Percentiles rank a stretch among this genome's conserved stretches.
phyloP scores from a whole-genome alignment of 768 basidiomycete species.

The Lentinula sp. region DNA sequence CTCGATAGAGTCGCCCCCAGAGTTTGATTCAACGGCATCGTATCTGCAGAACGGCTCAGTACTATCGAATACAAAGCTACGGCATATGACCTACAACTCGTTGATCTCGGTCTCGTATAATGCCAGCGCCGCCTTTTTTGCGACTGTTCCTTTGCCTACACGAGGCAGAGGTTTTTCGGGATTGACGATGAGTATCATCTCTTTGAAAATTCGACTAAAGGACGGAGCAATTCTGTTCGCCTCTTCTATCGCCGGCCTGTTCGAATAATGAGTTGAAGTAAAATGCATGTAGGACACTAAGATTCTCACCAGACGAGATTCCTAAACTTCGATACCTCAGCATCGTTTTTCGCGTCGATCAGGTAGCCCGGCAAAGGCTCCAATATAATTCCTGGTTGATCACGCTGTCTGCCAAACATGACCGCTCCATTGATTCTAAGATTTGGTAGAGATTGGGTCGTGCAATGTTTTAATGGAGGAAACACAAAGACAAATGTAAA shows the following conservation, averaged over 20 bases:
- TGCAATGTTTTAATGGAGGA: constrained; percentile 10
- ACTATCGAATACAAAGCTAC: constrained; percentile 13
- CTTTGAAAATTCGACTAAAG: constrained; percentile 40
- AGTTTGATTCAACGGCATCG: background rate
- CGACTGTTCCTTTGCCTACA: constrained; percentile 40
- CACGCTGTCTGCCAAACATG: constrained; percentile 34
- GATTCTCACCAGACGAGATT: constrained; percentile 24
- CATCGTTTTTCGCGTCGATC: constrained; percentile 19
- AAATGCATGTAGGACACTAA: constrained; percentile 15
- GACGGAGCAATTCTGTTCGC: constrained; percentile 33
- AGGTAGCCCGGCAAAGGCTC: constrained; percentile 20
- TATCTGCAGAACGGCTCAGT: constrained; percentile 6
- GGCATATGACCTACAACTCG: constrained; percentile 25
- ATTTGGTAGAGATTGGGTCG: constrained; percentile 11
- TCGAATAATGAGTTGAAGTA: background rate
- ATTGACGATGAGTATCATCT: constrained; percentile 43
- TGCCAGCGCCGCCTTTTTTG: constrained; percentile 30
- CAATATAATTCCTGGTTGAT: constrained; percentile 25
- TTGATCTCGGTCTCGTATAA: constrained; percentile 36
- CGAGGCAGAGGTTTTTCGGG: constrained; percentile 34
- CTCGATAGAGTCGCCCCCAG: background rate
- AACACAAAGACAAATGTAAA: constrained; percentile 18
- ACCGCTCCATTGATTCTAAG: constrained; percentile 24
- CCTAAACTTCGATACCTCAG: constrained; percentile 17
- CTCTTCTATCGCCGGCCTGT: constrained; percentile 33